Base-by-base conservation (phyloP, 179 eudicot genomes). In the Vitellaria paradoxa region DNA sequence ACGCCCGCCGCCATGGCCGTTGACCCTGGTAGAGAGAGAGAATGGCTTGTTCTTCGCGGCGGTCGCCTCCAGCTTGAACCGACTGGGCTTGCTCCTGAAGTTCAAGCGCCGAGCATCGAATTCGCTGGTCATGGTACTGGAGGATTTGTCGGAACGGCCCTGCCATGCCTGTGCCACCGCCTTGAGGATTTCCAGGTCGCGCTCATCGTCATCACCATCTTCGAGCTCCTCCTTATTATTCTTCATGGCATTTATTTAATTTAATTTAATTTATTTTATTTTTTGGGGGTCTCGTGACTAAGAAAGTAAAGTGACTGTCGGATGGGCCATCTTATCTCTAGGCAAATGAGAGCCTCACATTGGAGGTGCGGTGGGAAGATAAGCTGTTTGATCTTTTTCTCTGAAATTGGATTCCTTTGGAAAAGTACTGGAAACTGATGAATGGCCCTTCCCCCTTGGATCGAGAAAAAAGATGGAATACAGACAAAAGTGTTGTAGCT, bases 91-190 rank as follows among this genome's bases (percentile, higher is more conserved):
- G 74, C 74, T 64, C 75, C 81, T 87, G 81, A 88, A 89, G 37
- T 77, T 84, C n/a, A 80, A 70, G 46, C 89, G 75, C 3, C 78
- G 89, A 17, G 89, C 86, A 68, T 92, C 91, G 66, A 88, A 91
- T 77, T 94, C 97, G 47, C 63, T 88, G 12, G 88, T 76, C 14
- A 71, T 64, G 63, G 69, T 56, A 2, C 24, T 21, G 6, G 61
- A 67, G 66, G 78, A 64, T 18, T 55, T 72, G 83, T 78, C 78
- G 59, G 87, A 88, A 61, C 85, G 95, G 73, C 89, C 85, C 50
- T 84, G 91, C 96, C 96, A 92, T 7, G 95, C 96, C 79, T 94
- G 97, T 18, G 98, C 98, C 67, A 91, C 98, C 0, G 97, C 96
- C 85, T 92, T 94, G 84, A 88, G 76, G 82, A 94, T 76, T 81